Base-by-base conservation (phyloP, 139 green algal genomes). In the Coelastrella sp. region DNA sequence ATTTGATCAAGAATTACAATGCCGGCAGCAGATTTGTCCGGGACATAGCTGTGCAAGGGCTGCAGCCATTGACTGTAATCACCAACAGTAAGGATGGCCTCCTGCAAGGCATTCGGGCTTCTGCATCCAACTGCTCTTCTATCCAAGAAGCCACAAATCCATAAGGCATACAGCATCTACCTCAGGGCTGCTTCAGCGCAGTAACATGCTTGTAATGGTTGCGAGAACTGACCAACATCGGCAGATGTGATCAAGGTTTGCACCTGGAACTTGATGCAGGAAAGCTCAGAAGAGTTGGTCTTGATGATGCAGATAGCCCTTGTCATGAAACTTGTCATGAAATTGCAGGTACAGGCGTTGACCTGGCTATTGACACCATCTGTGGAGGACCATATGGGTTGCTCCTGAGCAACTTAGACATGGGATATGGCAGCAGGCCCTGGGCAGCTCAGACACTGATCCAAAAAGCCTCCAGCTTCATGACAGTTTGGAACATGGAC, bases 1-100 rank as follows among this genome's bases (percentile, higher is more conserved):
- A 81, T 35, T 20, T 91, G 12, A 59, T 91, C 20, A 87, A 65
- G 49, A 80, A 80, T n/a, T 68, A 87, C 35, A 85, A 79, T 15
- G 87, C n/a, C 7, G 78, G 49, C 20, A 81, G 24, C 58, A 80
- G 85, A 57, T 19, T 90, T 10, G 58, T 90, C 9, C n/a, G 85
- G 6, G 85, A 90, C 59, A 84, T 90, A 19, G 85, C 85, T 35
- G 85, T 90, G 73, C 85, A 90, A 20, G 85, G 85, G 7, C 74
- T 90, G 8, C 85, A 90, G 85, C 85, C 85, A 49, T n/a, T n/a
- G 14, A 90, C 85, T 10, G 85, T 90, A 0, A 84, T 90, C 15
- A 14, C 74, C 24, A 90, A 90, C 85, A 84, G 85, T 90, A 58
- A 90, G 85, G 59, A 72, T 14, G 12, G 63, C 35, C 3, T 14